phyloP scores from a whole-genome alignment of 495 filamentous ascomycete species.

The Entonaema liquescens region DNA sequence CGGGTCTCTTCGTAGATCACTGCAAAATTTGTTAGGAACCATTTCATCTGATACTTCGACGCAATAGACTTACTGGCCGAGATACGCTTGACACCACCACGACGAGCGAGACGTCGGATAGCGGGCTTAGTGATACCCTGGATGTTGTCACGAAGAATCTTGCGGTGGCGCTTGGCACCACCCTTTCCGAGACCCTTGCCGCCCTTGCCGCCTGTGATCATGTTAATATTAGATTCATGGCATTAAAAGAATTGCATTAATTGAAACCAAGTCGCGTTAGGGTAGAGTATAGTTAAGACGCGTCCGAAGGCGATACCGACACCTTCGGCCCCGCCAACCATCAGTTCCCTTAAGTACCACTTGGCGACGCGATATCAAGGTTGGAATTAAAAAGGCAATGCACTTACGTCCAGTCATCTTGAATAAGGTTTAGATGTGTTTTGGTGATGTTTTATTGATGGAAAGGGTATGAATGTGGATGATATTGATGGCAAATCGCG shows the following conservation, averaged over 20 bases:
- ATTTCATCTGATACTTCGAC: background rate
- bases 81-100: conserved; percentile 99
- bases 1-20: conserved; percentile 99
- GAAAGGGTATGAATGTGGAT: conserved; percentile 40
- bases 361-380: conserved; percentile 29
- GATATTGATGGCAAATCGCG: conserved; percentile 46
- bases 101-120: conserved; percentile 99
- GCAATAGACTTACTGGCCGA: conserved; percentile 75
- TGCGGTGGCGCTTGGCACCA: conserved; percentile 93
- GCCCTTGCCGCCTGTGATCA: conserved; percentile 81
- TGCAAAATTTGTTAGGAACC: conserved; percentile 33
- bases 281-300: conserved; percentile 26
- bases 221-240: background rate
- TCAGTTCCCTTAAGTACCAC: no score
- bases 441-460: conserved; percentile 47
- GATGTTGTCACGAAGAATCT: conserved; percentile 99
- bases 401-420: conserved; percentile 98
- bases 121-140: conserved; percentile 99
- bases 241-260: background rate
- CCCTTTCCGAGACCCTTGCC: conserved; percentile 94
- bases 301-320: conserved; percentile 22
- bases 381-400: conserved; percentile 27
- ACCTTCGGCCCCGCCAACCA: no score
- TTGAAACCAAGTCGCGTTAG: conserved; percentile 62
- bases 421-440: conserved; percentile 51